A percentile compares a stretch with the other conserved stretches of the same genome.
phyloP scores from a whole-genome alignment of 768 basidiomycete species.

The Mycena kentingensis region DNA sequence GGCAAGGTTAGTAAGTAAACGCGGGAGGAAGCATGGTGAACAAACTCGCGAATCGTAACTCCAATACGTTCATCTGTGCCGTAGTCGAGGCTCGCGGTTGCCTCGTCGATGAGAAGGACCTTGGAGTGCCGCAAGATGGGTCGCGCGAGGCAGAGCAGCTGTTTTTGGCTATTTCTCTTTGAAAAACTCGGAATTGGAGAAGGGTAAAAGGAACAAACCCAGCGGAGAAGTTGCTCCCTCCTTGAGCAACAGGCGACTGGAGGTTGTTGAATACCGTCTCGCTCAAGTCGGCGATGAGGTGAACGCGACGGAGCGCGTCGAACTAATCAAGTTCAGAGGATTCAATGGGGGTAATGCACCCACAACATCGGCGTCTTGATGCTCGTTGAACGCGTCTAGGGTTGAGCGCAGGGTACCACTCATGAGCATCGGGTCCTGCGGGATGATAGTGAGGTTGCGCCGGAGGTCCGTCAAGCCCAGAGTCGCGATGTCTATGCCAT shows the following conservation, averaged over 20 bases:
- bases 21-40: not conserved
- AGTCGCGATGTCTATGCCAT: constrained; percentile 6
- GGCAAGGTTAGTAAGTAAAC: not conserved
- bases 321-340: too few species aligned
- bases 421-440: not conserved
- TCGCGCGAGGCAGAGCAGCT: constrained; percentile 14
- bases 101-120: constrained; percentile 17
- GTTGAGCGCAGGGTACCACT: not conserved
- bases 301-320: not conserved
- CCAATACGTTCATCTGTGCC: not conserved
- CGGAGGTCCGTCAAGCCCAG: constrained; percentile 1
- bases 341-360: too few species aligned
- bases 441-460: not conserved
- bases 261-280: not conserved
- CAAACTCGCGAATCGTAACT: not conserved
- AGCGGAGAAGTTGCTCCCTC: constrained; percentile 5
- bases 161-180: constrained; percentile 1
- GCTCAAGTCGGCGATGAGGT: not conserved
- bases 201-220: not conserved
- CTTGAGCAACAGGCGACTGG: not conserved
- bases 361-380: not conserved
- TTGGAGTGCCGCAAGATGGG: constrained; percentile 9
- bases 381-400: not conserved
- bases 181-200: not conserved
- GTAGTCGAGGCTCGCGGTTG: not conserved